A percentile compares a stretch with the other conserved stretches of the same genome.
Conservation (phyloP, 768 basidiomycete genomes). For the Boletellus ananas region DNA sequence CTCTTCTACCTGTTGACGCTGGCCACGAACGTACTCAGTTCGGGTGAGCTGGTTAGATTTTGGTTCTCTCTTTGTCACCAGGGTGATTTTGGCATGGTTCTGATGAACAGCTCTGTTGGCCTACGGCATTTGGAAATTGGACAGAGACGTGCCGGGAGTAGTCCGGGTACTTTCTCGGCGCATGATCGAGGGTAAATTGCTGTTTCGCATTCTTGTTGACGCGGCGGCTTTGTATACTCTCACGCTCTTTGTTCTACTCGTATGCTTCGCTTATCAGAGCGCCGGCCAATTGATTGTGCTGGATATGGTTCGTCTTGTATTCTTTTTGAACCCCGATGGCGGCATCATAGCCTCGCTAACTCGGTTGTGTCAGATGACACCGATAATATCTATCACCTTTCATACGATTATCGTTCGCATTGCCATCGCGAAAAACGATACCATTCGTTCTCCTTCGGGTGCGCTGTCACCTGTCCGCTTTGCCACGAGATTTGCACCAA, state of each 20-base stretch:
- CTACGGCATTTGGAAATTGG: constrained; percentile 15
- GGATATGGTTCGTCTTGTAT: constrained; percentile 17
- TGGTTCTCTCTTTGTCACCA: not conserved
- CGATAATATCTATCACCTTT: constrained; percentile 21
- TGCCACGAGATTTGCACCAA: constrained; percentile 2
- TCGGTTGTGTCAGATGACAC: constrained; percentile 10
- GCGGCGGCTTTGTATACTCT: constrained; percentile 14
- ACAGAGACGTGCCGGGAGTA: constrained; percentile 5
- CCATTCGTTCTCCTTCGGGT: not conserved
- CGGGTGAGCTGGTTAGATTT: constrained; percentile 4
- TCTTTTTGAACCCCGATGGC: no score
- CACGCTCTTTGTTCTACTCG: constrained; percentile 10
- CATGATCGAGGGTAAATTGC: not conserved
- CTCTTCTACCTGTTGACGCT: constrained; percentile 20
- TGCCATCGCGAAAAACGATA: constrained; percentile 8
- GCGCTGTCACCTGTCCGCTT: constrained; percentile 16
- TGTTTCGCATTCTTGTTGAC: constrained; percentile 18
- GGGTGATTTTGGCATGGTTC: not conserved
- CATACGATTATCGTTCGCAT: constrained; percentile 18
- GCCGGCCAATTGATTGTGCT: constrained; percentile 10
- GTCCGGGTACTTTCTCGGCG: constrained; percentile 11
- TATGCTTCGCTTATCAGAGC: constrained; percentile 9
- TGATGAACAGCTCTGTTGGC: constrained; percentile 9
- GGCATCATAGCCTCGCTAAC: not conserved
- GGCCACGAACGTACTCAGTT: constrained; percentile 20